Evolutionary conservation across 1,139 yeast species (phyloP).

Genomic region (Kodamaea sp.): DNA sequence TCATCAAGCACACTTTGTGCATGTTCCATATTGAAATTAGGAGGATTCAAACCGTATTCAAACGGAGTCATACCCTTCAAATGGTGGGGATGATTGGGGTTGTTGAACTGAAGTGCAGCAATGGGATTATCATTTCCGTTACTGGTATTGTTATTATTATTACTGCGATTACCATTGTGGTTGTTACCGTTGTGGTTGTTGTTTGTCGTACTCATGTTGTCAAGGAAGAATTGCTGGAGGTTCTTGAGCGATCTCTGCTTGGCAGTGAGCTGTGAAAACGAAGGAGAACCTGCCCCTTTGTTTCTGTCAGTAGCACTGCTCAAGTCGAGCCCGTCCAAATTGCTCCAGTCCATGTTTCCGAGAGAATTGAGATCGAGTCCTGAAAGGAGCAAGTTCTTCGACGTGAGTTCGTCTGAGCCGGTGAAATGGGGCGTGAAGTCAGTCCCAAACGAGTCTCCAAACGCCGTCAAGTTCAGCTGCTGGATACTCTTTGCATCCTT

Average conservation of each 20-base stretch:
- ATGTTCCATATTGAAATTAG: conserved; percentile 14
- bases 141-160: neutral
- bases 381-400: conserved; percentile 20
- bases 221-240: conserved; percentile 16
- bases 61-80: conserved; percentile 41
- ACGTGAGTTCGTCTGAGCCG: conserved; percentile 25
- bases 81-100: conserved; percentile 41
- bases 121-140: conserved; percentile 8
- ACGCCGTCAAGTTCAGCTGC: conserved; percentile 25
- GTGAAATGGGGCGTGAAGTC: conserved; percentile 76
- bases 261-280: conserved; percentile 11
- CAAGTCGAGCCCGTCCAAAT: conserved; percentile 26
- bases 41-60: conserved; percentile 32
- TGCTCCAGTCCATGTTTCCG: conserved; percentile 37
- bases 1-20: conserved; percentile 5
- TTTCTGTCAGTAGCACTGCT: conserved; percentile 10
- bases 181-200: conserved; percentile 1
- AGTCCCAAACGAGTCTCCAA: conserved; percentile 46
- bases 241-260: conserved; percentile 16
- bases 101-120: conserved; percentile 31
- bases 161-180: neutral
- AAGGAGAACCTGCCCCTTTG: conserved; percentile 13
- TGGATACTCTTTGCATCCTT: conserved; percentile 42
- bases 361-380: conserved; percentile 27
- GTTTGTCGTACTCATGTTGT: conserved; percentile 1